Evolutionary conservation across 2,329 filamentous ascomycete species (phyloP).

Genomic region (Apiospora malaysiana): DNA sequence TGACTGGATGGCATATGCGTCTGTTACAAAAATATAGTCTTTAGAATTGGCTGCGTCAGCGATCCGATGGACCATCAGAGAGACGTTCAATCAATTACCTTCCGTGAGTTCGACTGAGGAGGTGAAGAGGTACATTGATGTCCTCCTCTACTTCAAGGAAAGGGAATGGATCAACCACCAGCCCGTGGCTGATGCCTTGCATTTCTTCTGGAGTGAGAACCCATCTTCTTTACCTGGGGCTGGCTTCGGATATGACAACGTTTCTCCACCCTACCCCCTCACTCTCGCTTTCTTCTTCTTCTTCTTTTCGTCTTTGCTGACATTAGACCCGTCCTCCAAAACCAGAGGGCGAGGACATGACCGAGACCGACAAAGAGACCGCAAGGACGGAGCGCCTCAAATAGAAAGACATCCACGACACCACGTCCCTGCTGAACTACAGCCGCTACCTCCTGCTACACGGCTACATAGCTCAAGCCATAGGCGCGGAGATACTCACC

Average conservation of each 20-base stretch:
- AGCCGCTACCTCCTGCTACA: not conserved
- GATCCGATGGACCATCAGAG: not conserved
- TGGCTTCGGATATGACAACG: no score
- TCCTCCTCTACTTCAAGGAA: not conserved
- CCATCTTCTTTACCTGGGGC: not conserved
- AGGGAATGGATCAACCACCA: not conserved
- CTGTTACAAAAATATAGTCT: no score
- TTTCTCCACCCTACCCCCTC: no score
- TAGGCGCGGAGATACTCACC: not conserved
- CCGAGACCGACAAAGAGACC: no score
- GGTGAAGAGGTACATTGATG: not conserved
- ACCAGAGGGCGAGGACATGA: no score
- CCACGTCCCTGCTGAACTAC: not conserved
- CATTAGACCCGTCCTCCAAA: no score
- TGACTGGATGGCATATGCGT: no score
- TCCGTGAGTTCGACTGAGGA: not conserved
- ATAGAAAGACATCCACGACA: not conserved
- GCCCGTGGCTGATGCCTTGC: not conserved
- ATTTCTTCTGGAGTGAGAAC: not conserved
- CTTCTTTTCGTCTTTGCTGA: no score
- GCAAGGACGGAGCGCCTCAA: no score
- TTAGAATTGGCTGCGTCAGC: not conserved
- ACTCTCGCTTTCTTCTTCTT: no score
- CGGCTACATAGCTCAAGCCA: not conserved
- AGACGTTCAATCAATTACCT: not conserved